Evolutionary conservation across 73 alveolate genomes (phyloP).

Genomic region (Paramecium tetraurelia): DNA sequence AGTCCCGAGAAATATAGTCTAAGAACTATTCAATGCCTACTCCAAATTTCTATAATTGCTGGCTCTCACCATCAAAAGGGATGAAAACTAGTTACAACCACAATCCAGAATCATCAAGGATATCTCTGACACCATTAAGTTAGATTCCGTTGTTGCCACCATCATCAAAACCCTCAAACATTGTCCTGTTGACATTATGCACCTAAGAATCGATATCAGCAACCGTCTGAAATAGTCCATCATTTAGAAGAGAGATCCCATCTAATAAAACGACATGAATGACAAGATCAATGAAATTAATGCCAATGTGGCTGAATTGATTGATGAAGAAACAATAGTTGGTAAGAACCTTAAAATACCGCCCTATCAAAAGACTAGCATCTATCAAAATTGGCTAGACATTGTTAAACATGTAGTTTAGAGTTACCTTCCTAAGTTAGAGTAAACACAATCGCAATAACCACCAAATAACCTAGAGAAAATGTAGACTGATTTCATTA

Average conservation of each 20-base stretch:
- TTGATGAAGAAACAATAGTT: constrained; percentile 13
- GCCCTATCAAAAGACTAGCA: background rate
- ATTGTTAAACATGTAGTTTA: constrained; percentile 8
- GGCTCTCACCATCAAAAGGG: background rate
- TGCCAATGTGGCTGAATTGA: constrained; percentile 3
- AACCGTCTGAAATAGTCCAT: background rate
- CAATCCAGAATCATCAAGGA: background rate
- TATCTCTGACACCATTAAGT: background rate
- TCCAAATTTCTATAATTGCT: background rate
- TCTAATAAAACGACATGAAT: background rate
- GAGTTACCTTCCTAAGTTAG: background rate
- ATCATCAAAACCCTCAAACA: background rate
- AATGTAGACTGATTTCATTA: background rate
- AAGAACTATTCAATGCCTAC: background rate
- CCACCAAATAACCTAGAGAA: background rate
- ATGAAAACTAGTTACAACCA: background rate
- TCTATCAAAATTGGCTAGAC: constrained; percentile 26
- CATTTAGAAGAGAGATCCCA: background rate
- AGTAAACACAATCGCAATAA: background rate
- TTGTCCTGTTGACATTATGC: constrained; percentile 4
- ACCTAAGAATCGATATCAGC: background rate
- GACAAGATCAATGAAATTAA: constrained; percentile 5
- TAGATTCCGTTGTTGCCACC: background rate
- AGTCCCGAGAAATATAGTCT: background rate
- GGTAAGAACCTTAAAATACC: background rate